These are phyloP conservation scores for bread wheat (Triticum aestivum) DNA, from an alignment of 176 grass and related monocot species.

Conservation along the genomic window DNA sequence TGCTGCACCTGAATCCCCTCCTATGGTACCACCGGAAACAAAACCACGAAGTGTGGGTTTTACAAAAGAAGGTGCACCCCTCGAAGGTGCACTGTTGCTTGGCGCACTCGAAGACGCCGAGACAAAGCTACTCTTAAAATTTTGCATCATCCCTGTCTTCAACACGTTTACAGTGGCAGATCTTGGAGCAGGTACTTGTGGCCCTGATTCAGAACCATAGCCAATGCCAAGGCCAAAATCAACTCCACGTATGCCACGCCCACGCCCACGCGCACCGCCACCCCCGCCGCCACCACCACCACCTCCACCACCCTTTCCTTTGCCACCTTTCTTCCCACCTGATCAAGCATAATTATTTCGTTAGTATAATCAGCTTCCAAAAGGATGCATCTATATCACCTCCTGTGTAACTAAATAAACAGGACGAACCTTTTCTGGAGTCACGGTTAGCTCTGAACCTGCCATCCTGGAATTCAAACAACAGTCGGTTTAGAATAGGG, in stretches of 20 bases:
- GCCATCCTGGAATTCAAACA: conserved; percentile 70
- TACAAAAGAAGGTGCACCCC: conserved; percentile 26
- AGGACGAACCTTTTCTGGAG: conserved; percentile 73
- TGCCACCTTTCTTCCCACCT: conserved; percentile 88
- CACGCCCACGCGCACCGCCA: conserved; percentile 23
- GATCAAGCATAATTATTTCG: conserved; percentile 17
- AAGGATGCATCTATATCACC: not conserved
- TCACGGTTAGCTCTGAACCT: conserved; percentile 90
- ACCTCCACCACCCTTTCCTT: conserved; percentile 55
- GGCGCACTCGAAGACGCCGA: conserved; percentile 59
- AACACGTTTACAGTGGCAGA: conserved; percentile 58
- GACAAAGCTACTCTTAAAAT: conserved; percentile 89
- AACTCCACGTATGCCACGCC: conserved; percentile 92
- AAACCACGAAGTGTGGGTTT: conserved; percentile 75
- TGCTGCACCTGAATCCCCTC: conserved; percentile 42
- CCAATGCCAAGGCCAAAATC: conserved; percentile 96
- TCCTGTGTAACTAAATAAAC: conserved; percentile 22
- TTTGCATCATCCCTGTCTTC: conserved; percentile 82
- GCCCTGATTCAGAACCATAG: conserved; percentile 64
- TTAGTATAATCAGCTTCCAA: conserved; percentile 8
- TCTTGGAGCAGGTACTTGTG: conserved; percentile 59
- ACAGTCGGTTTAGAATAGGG: conserved; percentile 1
- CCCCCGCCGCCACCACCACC: conserved; percentile 31
- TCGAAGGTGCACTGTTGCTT: conserved; percentile 30
- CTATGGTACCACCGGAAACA: conserved; percentile 88